Conservation (phyloP, 1,284 basidiomycete species). For the Grifola frondosa region DNA sequence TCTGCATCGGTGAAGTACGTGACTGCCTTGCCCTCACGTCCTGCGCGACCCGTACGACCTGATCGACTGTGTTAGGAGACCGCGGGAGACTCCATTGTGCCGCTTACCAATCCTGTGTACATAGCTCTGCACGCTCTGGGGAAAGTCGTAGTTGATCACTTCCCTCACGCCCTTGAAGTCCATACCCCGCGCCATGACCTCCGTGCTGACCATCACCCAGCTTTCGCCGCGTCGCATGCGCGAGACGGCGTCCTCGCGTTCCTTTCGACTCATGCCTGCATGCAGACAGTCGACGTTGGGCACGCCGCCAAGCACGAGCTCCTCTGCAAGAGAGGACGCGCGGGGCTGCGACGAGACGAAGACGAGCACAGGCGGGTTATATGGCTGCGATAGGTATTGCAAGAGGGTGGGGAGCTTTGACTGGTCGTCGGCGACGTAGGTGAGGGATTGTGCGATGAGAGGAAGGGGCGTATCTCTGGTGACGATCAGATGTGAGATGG, state of each 20-base stretch:
- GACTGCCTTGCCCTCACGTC: constrained; percentile 86
- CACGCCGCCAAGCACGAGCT: constrained; percentile 82
- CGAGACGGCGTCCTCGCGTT: constrained; percentile 82
- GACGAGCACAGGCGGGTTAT: constrained; percentile 90
- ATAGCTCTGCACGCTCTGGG: constrained; percentile 91
- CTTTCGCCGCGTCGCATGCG: constrained; percentile 86
- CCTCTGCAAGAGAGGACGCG: constrained; percentile 87
- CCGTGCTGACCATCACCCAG: constrained; percentile 92
- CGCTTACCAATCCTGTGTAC: constrained; percentile 87
- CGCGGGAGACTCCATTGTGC: background rate
- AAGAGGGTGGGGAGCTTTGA: constrained; percentile 90
- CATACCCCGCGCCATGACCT: constrained; percentile 96
- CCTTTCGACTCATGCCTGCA: constrained; percentile 82
- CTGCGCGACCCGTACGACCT: constrained; percentile 92
- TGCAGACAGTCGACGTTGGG: constrained; percentile 91
- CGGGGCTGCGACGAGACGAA: constrained; percentile 94
- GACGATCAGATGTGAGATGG: constrained; percentile 5
- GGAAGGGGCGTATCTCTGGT: constrained; percentile 82
- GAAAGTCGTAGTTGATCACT: constrained; percentile 97
- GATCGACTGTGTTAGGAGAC: background rate
- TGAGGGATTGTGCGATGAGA: constrained; percentile 83
- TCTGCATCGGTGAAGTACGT: constrained; percentile 97
- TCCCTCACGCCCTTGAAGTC: constrained; percentile 95
- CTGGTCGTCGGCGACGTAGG: constrained; percentile 89
- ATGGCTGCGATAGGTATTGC: constrained; percentile 77